These are phyloP conservation scores for Cinnamomum chago DNA, from an alignment of 164 flowering plant species.

Conservation along the genomic window DNA sequence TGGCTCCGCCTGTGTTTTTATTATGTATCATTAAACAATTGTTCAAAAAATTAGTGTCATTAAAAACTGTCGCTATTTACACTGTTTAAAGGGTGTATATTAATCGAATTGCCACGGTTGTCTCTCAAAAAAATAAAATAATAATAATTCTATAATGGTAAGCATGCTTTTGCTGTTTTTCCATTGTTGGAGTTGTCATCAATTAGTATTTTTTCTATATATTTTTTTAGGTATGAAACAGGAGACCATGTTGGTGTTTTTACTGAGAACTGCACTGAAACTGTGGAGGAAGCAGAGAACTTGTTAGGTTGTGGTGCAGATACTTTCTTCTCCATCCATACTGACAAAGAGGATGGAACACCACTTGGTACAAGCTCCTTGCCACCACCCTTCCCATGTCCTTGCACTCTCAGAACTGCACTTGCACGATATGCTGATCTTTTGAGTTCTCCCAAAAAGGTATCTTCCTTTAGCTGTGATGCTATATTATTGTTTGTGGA, in stretches of 20 bases:
- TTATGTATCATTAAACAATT: no score
- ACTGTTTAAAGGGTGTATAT: no score
- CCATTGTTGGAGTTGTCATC: background rate
- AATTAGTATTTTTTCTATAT: background rate
- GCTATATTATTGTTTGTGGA: background rate
- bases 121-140: no score
- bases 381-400: slow-evolving; percentile 85
- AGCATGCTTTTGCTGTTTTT: background rate
- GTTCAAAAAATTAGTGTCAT: no score
- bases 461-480: slow-evolving; percentile 13
- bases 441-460: slow-evolving; percentile 95
- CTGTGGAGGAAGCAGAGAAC: slow-evolving; percentile 74
- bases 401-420: slow-evolving; percentile 82
- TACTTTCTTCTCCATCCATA: slow-evolving; percentile 70
- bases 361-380: slow-evolving; percentile 72
- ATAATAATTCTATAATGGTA: background rate
- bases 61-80: no score
- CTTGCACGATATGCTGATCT: slow-evolving; percentile 79
- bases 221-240: slow-evolving; percentile 75
- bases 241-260: slow-evolving; percentile 99
- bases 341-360: slow-evolving; percentile 87
- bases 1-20: no score
- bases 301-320: slow-evolving; percentile 60
- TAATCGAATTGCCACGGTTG: no score
- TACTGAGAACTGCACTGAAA: slow-evolving; percentile 65